Evolutionary conservation across 106 monocot species (phyloP).

Genomic region (Dioscorea alata): DNA sequence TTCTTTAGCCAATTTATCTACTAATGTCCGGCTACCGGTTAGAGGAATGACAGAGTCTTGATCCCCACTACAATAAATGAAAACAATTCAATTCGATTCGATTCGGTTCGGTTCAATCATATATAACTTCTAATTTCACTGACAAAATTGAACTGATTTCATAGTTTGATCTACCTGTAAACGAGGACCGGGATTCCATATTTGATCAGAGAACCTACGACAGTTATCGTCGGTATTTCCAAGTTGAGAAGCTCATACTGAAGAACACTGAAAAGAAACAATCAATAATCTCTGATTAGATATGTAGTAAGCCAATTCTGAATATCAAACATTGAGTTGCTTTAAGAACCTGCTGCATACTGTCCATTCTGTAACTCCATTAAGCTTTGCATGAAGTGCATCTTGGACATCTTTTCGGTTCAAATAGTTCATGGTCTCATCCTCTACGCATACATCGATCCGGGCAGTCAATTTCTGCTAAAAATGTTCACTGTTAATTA

Average conservation of each 20-base stretch:
- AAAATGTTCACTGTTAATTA: neutral
- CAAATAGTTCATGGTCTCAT: constrained; percentile 33
- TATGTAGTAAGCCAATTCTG: no score
- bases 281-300: no score
- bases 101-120: no score
- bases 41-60: constrained; percentile 96
- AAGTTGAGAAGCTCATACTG: constrained; percentile 85
- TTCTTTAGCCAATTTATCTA: constrained; percentile 66
- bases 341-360: constrained; percentile 30
- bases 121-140: no score
- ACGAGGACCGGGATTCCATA: constrained; percentile 79
- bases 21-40: constrained; percentile 80
- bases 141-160: neutral
- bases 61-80: constrained; percentile 59
- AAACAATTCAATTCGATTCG: neutral
- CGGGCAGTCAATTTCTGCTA: constrained; percentile 17
- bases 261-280: constrained; percentile 8
- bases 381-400: constrained; percentile 24
- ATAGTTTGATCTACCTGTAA: constrained; percentile 59
- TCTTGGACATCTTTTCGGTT: constrained; percentile 35
- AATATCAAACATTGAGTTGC: neutral
- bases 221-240: constrained; percentile 77
- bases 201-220: constrained; percentile 73
- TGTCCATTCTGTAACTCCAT: constrained; percentile 17
- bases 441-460: constrained; percentile 37